Conservation (phyloP, 2,329 filamentous ascomycete genomes). For the Davidsoniella virescens region DNA sequence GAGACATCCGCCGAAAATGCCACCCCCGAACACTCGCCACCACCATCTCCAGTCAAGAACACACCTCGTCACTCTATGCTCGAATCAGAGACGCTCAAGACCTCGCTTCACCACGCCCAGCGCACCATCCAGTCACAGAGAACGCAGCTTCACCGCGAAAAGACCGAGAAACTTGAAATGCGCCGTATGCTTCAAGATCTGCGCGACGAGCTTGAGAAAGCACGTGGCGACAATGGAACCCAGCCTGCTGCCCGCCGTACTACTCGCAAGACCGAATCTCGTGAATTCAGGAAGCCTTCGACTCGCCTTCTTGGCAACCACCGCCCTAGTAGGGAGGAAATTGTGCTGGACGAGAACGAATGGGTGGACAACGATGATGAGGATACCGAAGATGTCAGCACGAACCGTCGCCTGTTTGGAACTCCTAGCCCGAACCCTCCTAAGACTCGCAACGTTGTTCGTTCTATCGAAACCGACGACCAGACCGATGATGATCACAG, state of each 20-base stretch:
- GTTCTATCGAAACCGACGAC: constrained; percentile 20
- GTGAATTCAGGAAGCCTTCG: constrained; percentile 60
- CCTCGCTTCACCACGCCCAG: constrained; percentile 84
- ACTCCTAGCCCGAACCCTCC: constrained; percentile 9
- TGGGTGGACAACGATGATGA: constrained; percentile 68
- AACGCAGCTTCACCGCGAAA: constrained; percentile 89
- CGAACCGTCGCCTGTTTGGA: constrained; percentile 9
- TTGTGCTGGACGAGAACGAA: constrained; percentile 63
- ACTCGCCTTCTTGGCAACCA: constrained; percentile 59
- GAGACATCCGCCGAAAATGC: constrained; percentile 50
- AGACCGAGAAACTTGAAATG: constrained; percentile 94
- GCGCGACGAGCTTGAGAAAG: constrained; percentile 72
- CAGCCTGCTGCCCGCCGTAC: constrained; percentile 35
- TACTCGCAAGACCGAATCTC: constrained; percentile 41
- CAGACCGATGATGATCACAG: constrained; percentile 56
- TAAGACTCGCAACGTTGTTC: not conserved
- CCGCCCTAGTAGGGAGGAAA: constrained; percentile 59
- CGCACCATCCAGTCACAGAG: constrained; percentile 93
- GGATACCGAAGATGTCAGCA: constrained; percentile 1
- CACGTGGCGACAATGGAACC: constrained; percentile 35
- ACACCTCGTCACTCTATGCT: constrained; percentile 81
- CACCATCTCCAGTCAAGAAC: constrained; percentile 68
- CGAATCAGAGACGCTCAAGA: constrained; percentile 91
- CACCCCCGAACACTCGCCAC: constrained; percentile 81
- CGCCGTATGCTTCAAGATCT: constrained; percentile 91